A percentile compares a stretch with the other conserved stretches of the same genome.
phyloP scores from a whole-genome alignment of 2,329 filamentous ascomycete genomes.

The Aspergillus sergii region DNA sequence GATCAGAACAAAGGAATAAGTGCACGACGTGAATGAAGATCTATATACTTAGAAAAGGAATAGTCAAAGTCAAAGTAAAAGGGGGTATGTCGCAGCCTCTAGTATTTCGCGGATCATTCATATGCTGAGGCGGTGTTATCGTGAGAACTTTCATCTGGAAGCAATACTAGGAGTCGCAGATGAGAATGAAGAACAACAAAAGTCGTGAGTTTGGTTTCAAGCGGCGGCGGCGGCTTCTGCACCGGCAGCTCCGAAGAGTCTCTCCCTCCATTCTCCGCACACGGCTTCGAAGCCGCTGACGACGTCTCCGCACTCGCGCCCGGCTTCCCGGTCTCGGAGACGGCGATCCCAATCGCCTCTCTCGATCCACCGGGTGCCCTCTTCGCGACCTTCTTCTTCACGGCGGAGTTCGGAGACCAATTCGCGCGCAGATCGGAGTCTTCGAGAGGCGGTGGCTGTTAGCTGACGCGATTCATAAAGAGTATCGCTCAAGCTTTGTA shows the following conservation, averaged over 20 bases:
- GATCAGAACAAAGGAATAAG: background rate
- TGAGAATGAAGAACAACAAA: background rate
- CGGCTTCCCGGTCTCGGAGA: constrained; percentile 76
- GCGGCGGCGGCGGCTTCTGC: constrained; percentile 36
- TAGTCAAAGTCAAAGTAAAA: background rate
- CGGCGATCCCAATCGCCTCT: constrained; percentile 81
- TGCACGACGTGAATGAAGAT: background rate
- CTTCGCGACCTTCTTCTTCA: constrained; percentile 80
- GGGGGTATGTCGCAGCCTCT: constrained; percentile 3
- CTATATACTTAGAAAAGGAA: constrained; percentile 1
- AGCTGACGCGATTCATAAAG: constrained; percentile 93
- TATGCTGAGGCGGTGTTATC: background rate
- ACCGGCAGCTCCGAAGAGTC: constrained; percentile 60
- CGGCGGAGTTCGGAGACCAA: constrained; percentile 81
- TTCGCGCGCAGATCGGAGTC: constrained; percentile 79
- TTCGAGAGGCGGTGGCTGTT: constrained; percentile 76
- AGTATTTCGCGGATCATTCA: background rate
- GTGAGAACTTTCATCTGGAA: background rate
- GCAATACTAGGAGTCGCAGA: background rate
- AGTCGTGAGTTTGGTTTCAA: constrained; percentile 17
- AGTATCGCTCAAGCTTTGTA: constrained; percentile 86
- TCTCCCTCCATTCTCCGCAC: constrained; percentile 80
- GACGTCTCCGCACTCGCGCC: constrained; percentile 80
- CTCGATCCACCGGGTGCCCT: constrained; percentile 79
- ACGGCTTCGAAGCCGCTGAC: constrained; percentile 90